phyloP scores from a whole-genome alignment of 2,329 filamentous ascomycete genomes.

The Drechmeria coniospora region DNA sequence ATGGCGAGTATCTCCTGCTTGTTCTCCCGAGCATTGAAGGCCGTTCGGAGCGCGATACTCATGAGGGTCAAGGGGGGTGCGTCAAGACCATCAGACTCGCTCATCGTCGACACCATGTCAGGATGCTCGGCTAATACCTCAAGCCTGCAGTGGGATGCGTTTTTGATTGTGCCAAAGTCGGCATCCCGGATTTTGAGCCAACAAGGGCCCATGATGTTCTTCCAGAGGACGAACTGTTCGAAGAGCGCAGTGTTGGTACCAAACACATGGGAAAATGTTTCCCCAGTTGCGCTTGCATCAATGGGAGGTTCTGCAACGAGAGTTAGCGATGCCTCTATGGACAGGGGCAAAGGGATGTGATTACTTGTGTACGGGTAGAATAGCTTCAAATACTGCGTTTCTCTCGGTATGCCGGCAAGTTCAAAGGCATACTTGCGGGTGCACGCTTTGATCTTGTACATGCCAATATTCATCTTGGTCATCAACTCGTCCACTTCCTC shows the following conservation, averaged over 20 bases:
- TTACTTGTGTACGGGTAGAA: constrained; percentile 80
- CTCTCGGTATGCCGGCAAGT: constrained; percentile 68
- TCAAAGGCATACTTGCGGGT: constrained; percentile 93
- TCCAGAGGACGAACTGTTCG: constrained; percentile 97
- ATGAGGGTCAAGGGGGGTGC: constrained; percentile 85
- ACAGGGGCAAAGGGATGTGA: constrained; percentile 8
- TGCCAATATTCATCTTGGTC: constrained; percentile 68
- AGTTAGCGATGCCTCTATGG: constrained; percentile 6
- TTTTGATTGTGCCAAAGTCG: constrained; percentile 72
- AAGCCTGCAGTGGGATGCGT: constrained; percentile 92
- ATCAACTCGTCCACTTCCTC: constrained; percentile 78
- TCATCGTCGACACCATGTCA: constrained; percentile 54
- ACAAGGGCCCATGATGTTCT: constrained; percentile 97
- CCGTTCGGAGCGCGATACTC: constrained; percentile 79
- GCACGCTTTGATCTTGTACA: constrained; percentile 88
- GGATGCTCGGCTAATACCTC: constrained; percentile 74
- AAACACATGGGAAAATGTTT: constrained; percentile 90
- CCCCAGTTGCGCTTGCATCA: constrained; percentile 54
- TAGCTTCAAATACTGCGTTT: constrained; percentile 87
- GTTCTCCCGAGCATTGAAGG: constrained; percentile 81
- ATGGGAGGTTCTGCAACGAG: constrained; percentile 43
- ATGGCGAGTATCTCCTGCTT: constrained; percentile 91
- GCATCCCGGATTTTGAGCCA: constrained; percentile 86
- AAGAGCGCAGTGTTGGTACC: constrained; percentile 88
- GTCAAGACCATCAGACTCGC: constrained; percentile 67